Base-by-base conservation (phyloP, 2,329 filamentous ascomycete genomes). In the Aspergillus persii region DNA sequence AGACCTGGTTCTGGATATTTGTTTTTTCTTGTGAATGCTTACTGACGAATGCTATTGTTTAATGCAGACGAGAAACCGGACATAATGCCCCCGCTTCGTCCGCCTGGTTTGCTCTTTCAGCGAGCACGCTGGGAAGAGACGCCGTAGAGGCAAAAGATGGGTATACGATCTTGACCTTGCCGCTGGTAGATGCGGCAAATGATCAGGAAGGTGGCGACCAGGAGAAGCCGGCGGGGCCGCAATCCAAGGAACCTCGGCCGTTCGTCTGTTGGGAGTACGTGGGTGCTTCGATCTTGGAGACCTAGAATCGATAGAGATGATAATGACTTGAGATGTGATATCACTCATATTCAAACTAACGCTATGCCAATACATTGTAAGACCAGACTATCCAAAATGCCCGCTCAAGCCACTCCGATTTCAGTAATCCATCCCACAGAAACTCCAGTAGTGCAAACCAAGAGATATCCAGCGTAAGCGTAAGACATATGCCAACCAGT, bases 251-350 rank as follows among this genome's bases (percentile, higher is more conserved):
- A 47, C 30, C 18, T 50, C 62, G 65, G 12, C 55, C 65, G 50
- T 72, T 67, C 56, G 61, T 78, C 29, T 76, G 72, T 53, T 79
- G 76, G 76, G 76, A 78, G 51, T 77, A 69, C 62, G 68, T 74
- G 30, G 76, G 74, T 9, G 61, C 61, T 8, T 64, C 63, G 11
- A 49, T 64, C 52, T 33, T 65, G 44, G 64, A 65, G 49, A 52
- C 44, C 51, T 63, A 51, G 55, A 58, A 27, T 18, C 23, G 26
- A 8, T 8, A 15, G 15, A 26, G n/a, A 46, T 18, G 1, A 46
- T 33, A 2, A 33, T 36, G 15, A 8, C 15, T 41, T n/a, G 36
- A 41, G 15, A 41, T 41, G 36, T n/a, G 36, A 12, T 12, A n/a
- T 41, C 36, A 41, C n/a, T 41, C 36, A 41, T 41, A 41, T 41